Conservation (phyloP, 768 basidiomycete species). For the Asterophora lycoperdoides region DNA sequence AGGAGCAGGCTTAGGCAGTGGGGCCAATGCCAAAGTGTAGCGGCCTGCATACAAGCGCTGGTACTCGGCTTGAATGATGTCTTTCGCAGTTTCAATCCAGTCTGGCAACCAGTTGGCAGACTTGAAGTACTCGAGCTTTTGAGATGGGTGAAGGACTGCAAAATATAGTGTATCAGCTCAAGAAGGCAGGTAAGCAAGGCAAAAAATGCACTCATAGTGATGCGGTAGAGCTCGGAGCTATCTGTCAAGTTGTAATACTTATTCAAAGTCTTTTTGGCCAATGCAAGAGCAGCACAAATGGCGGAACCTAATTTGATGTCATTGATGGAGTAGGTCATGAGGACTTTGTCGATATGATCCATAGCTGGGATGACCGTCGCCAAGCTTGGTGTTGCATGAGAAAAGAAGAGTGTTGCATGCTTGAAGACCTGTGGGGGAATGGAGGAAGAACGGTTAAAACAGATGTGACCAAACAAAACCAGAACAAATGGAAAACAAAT, state of each 20-base stretch:
- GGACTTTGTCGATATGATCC: conserved; percentile 28
- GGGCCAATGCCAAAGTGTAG: background rate
- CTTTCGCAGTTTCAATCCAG: conserved; percentile 26
- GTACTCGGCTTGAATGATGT: conserved; percentile 21
- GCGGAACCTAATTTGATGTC: conserved; percentile 2
- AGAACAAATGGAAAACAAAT: conserved; percentile 1
- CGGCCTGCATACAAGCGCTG: conserved; percentile 5
- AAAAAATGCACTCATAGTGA: conserved; percentile 27
- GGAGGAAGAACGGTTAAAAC: too few species aligned
- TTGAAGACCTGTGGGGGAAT: conserved; percentile 30
- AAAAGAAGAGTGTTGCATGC: conserved; percentile 29
- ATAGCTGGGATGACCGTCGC: conserved; percentile 34
- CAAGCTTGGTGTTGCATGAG: conserved; percentile 19
- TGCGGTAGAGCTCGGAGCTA: conserved; percentile 22
- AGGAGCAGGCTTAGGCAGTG: too few species aligned
- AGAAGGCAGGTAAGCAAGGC: background rate
- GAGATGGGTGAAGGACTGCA: conserved; percentile 32
- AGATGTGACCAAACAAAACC: too few species aligned
- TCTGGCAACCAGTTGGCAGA: conserved; percentile 29
- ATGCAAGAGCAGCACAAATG: conserved; percentile 18
- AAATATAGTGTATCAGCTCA: too few species aligned
- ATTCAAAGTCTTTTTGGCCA: conserved; percentile 26
- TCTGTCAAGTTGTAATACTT: conserved; percentile 26
- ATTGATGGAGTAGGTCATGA: conserved; percentile 9
- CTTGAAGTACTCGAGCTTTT: too few species aligned